phyloP scores from a whole-genome alignment of 306 rosid genomes.

The Pterocarpus macrocarpus region DNA sequence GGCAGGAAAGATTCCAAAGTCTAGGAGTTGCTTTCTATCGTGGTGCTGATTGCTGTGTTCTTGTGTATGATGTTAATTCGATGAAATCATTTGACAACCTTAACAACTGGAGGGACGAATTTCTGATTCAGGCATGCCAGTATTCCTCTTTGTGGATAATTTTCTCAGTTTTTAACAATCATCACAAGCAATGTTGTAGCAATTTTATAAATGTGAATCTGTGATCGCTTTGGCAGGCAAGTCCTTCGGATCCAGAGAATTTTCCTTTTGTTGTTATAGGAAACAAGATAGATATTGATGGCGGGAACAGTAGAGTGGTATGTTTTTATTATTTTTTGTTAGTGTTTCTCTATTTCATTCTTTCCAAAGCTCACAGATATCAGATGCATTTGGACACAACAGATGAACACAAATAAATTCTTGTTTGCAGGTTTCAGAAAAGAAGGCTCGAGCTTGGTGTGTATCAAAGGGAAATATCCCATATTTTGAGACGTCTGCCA shows the following conservation, averaged over 20 bases:
- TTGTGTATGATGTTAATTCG: slow-evolving; percentile 96
- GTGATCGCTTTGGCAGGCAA: slow-evolving; percentile 75
- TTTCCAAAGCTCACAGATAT: slow-evolving; percentile 10
- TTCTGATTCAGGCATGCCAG: slow-evolving; percentile 83
- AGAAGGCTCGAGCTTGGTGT: slow-evolving; percentile 99
- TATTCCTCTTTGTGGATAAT: slow-evolving; percentile 33
- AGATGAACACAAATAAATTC: slow-evolving; percentile 33
- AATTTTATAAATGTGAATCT: slow-evolving; percentile 36
- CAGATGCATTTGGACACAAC: background rate
- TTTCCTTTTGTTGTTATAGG: slow-evolving; percentile 97
- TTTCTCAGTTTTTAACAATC: slow-evolving; percentile 18
- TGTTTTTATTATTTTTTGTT: slow-evolving; percentile 38
- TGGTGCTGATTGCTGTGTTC: slow-evolving; percentile 99
- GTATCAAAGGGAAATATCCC: slow-evolving; percentile 98
- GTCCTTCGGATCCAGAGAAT: slow-evolving; percentile 98
- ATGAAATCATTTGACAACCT: slow-evolving; percentile 99
- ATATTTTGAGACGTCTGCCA: slow-evolving; percentile 97
- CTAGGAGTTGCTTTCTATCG: slow-evolving; percentile 99
- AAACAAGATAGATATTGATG: slow-evolving; percentile 96
- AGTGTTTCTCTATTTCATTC: background rate
- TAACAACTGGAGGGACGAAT: slow-evolving; percentile 98
- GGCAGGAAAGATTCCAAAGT: slow-evolving; percentile 99
- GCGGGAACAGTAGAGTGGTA: slow-evolving; percentile 99
- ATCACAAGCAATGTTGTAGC: background rate
- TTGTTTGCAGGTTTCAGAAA: slow-evolving; percentile 81